Percentiles rank a stretch among this genome's conserved stretches.
These are phyloP conservation scores for Podospora tetraspora DNA, from an alignment of 495 filamentous ascomycete genomes.

Conservation along the genomic window DNA sequence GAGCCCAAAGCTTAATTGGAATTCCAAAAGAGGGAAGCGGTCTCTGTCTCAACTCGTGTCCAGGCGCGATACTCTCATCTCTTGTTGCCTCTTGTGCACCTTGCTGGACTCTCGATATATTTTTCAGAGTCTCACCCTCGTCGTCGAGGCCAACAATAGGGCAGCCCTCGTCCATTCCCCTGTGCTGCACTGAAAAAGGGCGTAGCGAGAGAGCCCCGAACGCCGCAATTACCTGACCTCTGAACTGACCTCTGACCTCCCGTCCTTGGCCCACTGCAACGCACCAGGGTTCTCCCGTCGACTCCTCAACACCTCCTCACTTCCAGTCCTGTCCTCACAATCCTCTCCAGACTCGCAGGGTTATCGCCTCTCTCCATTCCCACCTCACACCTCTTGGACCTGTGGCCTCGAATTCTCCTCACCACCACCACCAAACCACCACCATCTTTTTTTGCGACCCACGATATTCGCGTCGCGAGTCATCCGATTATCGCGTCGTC, in stretches of 20 bases:
- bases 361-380: background rate
- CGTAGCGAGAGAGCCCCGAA: background rate
- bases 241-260: background rate
- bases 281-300: background rate
- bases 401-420: background rate
- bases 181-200: background rate
- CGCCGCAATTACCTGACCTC: background rate
- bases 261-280: background rate
- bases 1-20: slow-evolving; percentile 25
- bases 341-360: background rate
- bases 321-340: background rate
- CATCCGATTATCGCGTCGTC: background rate
- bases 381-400: background rate
- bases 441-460: background rate
- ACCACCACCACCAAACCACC: background rate
- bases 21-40: slow-evolving; percentile 14
- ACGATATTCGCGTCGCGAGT: background rate
- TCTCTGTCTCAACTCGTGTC: background rate
- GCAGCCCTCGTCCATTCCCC: background rate
- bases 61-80: background rate
- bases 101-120: background rate
- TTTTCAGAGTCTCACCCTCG: background rate
- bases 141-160: background rate
- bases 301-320: background rate
- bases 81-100: background rate